Percentiles rank a stretch among this genome's conserved stretches.
phyloP scores from a whole-genome alignment of 495 filamentous ascomycete species.

The Jackrogersella minutella region DNA sequence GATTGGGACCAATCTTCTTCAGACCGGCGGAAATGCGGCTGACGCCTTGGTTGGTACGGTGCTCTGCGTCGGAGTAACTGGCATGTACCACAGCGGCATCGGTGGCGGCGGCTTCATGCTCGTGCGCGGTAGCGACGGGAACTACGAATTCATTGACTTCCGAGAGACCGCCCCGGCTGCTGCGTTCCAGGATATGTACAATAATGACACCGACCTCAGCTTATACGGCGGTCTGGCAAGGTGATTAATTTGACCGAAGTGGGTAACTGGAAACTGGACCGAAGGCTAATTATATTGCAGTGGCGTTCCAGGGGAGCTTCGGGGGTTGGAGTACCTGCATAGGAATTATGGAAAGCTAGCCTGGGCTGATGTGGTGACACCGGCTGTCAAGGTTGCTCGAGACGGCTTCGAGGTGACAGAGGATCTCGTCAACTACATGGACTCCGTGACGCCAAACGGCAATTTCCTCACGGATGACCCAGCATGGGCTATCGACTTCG shows the following conservation, averaged over 20 bases:
- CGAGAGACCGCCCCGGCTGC: conserved; percentile 82
- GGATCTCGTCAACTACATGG: conserved; percentile 72
- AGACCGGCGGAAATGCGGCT: conserved; percentile 71
- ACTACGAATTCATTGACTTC: conserved; percentile 79
- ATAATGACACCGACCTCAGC: conserved; percentile 55
- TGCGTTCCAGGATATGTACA: conserved; percentile 78
- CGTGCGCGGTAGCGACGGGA: conserved; percentile 63
- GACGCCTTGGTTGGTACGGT: conserved; percentile 71
- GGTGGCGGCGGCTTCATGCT: conserved; percentile 87
- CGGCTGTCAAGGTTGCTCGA: conserved; percentile 72
- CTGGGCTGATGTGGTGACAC: conserved; percentile 71
- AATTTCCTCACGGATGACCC: conserved; percentile 62
- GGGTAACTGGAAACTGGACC: background rate
- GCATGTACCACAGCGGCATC: conserved; percentile 82
- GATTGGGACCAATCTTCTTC: conserved; percentile 71
- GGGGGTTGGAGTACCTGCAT: conserved; percentile 75
- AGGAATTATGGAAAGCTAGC: conserved; percentile 72
- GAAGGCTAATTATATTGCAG: conserved; percentile 46
- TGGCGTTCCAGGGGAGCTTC: conserved; percentile 81
- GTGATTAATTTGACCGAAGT: conserved; percentile 18
- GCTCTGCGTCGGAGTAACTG: conserved; percentile 68
- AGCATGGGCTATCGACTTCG: conserved; percentile 81
- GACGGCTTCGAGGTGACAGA: conserved; percentile 70
- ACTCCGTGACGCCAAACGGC: conserved; percentile 37
- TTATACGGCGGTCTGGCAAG: conserved; percentile 70